Percentiles rank a stretch among this genome's conserved stretches.
These are phyloP conservation scores for Primulina eburnea DNA, from an alignment of 257 asterid genomes.

Conservation along the genomic window DNA sequence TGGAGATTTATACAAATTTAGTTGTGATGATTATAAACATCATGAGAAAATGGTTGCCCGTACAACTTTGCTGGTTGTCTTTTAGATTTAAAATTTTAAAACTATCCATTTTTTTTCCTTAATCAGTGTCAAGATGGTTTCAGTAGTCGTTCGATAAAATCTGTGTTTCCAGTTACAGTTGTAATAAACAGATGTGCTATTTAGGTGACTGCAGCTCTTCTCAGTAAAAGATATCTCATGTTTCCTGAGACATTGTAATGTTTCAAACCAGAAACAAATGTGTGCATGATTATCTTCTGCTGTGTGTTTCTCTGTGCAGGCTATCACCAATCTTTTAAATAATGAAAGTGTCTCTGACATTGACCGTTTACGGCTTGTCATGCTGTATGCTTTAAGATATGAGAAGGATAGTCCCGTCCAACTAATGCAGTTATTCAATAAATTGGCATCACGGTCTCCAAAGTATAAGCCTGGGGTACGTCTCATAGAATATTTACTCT, in stretches of 20 bases:
- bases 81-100: neutral
- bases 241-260: neutral
- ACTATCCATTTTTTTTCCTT: no score
- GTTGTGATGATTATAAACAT: neutral
- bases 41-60: neutral
- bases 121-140: neutral
- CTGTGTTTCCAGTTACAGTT: neutral
- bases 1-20: neutral
- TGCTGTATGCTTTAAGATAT: constrained; percentile 93
- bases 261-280: constrained; percentile 2
- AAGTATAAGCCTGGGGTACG: constrained; percentile 97
- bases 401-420: constrained; percentile 98
- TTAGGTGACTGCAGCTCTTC: neutral
- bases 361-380: constrained; percentile 89
- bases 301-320: constrained; percentile 47
- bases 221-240: neutral
- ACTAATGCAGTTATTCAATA: constrained; percentile 94
- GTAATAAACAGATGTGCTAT: neutral
- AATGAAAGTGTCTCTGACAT: constrained; percentile 76
- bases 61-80: neutral
- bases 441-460: constrained; percentile 88
- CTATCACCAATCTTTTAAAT: constrained; percentile 80
- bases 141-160: neutral
- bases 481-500: constrained; percentile 6
- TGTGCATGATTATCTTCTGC: constrained; percentile 3